Conservation (phyloP, 2,329 filamentous ascomycete species). For the Monosporascus sp. region DNA sequence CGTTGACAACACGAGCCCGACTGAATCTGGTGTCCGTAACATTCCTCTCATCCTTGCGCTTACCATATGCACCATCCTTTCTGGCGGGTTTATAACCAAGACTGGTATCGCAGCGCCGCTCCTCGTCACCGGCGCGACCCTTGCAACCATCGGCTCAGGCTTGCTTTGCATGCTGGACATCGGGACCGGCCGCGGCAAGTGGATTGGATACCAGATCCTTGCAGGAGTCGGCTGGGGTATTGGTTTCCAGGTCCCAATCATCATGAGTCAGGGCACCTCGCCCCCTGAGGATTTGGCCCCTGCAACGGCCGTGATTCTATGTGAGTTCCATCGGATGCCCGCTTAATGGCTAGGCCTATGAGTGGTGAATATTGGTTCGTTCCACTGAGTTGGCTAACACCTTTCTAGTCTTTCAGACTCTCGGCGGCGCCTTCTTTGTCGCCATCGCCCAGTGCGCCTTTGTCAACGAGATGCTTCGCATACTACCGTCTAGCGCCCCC, state of each 20-base stretch:
- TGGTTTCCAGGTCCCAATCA: constrained; percentile 31
- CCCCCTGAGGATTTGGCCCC: constrained; percentile 27
- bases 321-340: not conserved
- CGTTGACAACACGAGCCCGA: constrained; percentile 26
- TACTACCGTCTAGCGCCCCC: not conserved
- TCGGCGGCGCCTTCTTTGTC: not conserved
- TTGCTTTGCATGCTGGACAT: constrained; percentile 25
- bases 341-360: too few species aligned
- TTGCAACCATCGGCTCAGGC: constrained; percentile 27
- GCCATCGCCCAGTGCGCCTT: not conserved
- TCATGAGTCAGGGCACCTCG: constrained; percentile 27
- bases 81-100: constrained; percentile 19
- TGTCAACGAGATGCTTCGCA: not conserved
- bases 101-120: constrained; percentile 24
- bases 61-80: constrained; percentile 23
- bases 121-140: constrained; percentile 29
- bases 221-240: constrained; percentile 29
- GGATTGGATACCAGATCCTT: constrained; percentile 39
- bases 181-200: constrained; percentile 21
- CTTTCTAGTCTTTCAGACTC: not conserved
- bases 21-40: constrained; percentile 28
- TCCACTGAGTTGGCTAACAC: too few species aligned
- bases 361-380: too few species aligned
- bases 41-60: constrained; percentile 23
- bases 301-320: constrained; percentile 7